phyloP scores from a whole-genome alignment of 129 eudicot species.

The Chrysanthemum lavandulifolium region DNA sequence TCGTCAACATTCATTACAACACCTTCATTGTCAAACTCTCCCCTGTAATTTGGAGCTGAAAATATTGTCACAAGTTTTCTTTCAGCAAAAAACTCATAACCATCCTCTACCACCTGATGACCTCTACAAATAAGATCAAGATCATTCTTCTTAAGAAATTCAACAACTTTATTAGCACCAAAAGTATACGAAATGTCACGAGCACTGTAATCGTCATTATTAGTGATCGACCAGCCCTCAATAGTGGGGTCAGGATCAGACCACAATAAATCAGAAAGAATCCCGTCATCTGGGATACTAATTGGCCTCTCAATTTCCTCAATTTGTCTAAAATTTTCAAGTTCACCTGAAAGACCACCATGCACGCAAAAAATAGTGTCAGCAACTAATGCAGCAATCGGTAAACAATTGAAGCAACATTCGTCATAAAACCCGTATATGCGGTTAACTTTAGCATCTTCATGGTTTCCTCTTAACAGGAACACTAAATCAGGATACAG shows the following conservation, averaged over 20 bases:
- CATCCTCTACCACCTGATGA: constrained; percentile 99
- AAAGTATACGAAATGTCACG: constrained; percentile 80
- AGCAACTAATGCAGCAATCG: constrained; percentile 74
- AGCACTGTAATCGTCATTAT: constrained; percentile 43
- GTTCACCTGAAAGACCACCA: constrained; percentile 85
- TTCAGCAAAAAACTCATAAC: constrained; percentile 88
- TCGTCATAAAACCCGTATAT: constrained; percentile 78
- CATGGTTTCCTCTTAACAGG: constrained; percentile 87
- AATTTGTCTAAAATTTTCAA: constrained; percentile 54
- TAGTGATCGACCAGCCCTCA: constrained; percentile 55
- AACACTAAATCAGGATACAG: constrained; percentile 64
- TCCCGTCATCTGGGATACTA: constrained; percentile 72
- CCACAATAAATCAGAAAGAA: constrained; percentile 82
- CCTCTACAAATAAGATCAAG: constrained; percentile 71
- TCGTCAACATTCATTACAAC: constrained; percentile 82
- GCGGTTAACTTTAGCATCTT: constrained; percentile 84
- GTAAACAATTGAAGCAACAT: constrained; percentile 89
- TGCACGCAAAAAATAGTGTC: constrained; percentile 88
- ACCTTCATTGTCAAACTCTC: constrained; percentile 93
- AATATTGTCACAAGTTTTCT: constrained; percentile 79
- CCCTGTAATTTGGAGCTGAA: constrained; percentile 95
- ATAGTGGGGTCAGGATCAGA: constrained; percentile 62
- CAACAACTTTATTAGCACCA: constrained; percentile 62
- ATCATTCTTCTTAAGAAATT: constrained; percentile 54
- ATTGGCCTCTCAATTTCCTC: constrained; percentile 62